A percentile compares a stretch with the other conserved stretches of the same genome.
phyloP scores from a whole-genome alignment of 768 basidiomycete species.

The Boletus eberwhitei region DNA sequence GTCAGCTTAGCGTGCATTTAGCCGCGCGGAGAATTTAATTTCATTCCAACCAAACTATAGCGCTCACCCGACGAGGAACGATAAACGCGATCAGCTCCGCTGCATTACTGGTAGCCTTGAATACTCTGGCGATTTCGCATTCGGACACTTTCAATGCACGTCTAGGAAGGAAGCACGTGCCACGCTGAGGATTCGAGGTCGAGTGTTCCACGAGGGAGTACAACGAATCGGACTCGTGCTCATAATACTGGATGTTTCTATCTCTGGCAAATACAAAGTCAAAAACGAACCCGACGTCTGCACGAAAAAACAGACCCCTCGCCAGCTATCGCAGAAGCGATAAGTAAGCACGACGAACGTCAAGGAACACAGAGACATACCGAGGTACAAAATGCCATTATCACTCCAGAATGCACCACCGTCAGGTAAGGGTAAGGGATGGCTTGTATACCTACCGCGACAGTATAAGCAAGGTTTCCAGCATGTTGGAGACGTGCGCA shows the following conservation, averaged over 20 bases:
- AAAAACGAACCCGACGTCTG: background rate
- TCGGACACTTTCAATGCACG: constrained; percentile 85
- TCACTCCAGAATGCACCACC: no score
- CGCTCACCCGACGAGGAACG: constrained; percentile 83
- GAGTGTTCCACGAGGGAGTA: constrained; percentile 80
- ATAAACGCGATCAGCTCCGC: constrained; percentile 97
- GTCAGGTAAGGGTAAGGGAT: no score
- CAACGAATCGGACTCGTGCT: constrained; percentile 85
- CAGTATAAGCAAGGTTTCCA: no score
- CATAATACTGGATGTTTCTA: constrained; percentile 97
- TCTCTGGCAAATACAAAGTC: constrained; percentile 51
- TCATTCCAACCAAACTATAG: background rate
- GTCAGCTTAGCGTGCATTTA: background rate
- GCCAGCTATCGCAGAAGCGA: no score
- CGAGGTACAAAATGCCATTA: no score
- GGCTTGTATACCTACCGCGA: no score
- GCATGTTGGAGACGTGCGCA: no score
- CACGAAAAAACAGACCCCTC: constrained; percentile 41
- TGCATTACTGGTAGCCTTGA: constrained; percentile 70
- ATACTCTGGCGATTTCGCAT: constrained; percentile 95
- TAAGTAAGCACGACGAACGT: no score
- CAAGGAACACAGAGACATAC: no score
- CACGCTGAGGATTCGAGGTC: constrained; percentile 88
- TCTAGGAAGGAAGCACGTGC: constrained; percentile 94
- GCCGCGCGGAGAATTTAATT: background rate